Percentiles rank a stretch among this genome's conserved stretches.
phyloP scores from a whole-genome alignment of 805 yeast species.

The Priceomyces carsonii region DNA sequence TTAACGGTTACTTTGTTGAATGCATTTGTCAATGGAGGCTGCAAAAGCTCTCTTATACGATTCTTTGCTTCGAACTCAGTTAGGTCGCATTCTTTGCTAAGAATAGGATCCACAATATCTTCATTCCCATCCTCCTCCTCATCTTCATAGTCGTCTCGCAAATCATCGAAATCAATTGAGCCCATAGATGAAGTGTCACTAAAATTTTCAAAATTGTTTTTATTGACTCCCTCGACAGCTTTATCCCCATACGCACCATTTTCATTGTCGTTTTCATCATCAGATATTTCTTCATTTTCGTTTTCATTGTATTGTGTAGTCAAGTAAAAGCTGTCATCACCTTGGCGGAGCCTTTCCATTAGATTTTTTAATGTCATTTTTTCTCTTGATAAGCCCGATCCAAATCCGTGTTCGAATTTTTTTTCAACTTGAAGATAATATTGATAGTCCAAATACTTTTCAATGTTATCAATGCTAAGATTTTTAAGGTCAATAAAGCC shows the following conservation, averaged over 20 bases:
- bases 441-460: conserved; percentile 34
- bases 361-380: conserved; percentile 53
- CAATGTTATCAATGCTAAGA: conserved; percentile 38
- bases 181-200: conserved; percentile 27
- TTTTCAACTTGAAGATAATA: conserved; percentile 56
- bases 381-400: conserved; percentile 58
- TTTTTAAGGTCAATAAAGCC: conserved; percentile 36
- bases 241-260: conserved; percentile 12
- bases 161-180: conserved; percentile 43
- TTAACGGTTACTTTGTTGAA: conserved; percentile 31
- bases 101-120: conserved; percentile 14
- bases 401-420: conserved; percentile 62
- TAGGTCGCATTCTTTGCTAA: conserved; percentile 21
- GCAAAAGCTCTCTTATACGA: conserved; percentile 54
- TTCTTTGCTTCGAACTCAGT: conserved; percentile 16
- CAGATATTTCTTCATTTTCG: conserved; percentile 15
- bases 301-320: conserved; percentile 70
- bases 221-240: conserved; percentile 9
- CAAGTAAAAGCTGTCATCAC: conserved; percentile 53
- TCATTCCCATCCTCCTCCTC: conserved; percentile 25
- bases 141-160: conserved; percentile 54
- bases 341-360: conserved; percentile 38
- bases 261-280: conserved; percentile 14
- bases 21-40: conserved; percentile 57
- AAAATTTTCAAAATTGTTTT: conserved; percentile 4